Evolutionary conservation across 768 basidiomycete genomes (phyloP).

Genomic region (Trametopsis cervina): DNA sequence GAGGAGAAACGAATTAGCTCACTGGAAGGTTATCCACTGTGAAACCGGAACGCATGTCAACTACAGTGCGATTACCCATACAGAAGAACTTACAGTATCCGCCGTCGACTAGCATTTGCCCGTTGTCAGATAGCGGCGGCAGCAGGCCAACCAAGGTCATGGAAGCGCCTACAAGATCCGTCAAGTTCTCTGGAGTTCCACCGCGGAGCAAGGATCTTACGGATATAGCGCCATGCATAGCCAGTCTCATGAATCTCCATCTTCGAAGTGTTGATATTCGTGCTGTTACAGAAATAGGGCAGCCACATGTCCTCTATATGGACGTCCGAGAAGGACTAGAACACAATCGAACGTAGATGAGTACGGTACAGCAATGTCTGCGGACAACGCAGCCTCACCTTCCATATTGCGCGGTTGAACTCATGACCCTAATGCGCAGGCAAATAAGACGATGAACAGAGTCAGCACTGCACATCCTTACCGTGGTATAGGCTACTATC

Average conservation of each 20-base stretch:
- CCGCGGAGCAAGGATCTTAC: constrained; percentile 29
- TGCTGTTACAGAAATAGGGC: constrained; percentile 96
- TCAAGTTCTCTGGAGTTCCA: neutral
- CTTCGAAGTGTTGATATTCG: constrained; percentile 90
- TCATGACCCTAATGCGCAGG: constrained; percentile 67
- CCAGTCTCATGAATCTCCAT: constrained; percentile 99
- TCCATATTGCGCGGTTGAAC: constrained; percentile 92
- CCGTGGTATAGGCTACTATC: constrained; percentile 88
- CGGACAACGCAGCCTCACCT: constrained; percentile 37
- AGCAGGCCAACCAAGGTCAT: constrained; percentile 96
- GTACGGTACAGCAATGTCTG: neutral
- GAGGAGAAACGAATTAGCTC: constrained; percentile 3
- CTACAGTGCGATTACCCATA: neutral
- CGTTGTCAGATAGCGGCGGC: constrained; percentile 92
- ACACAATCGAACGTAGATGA: constrained; percentile 4
- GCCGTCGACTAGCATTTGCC: constrained; percentile 86
- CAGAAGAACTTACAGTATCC: constrained; percentile 59
- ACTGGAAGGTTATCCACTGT: constrained; percentile 14
- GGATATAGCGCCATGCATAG: constrained; percentile 96
- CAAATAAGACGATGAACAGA: constrained; percentile 1
- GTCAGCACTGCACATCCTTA: constrained; percentile 20
- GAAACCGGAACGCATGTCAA: neutral
- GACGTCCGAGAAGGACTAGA: constrained; percentile 82
- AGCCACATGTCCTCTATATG: constrained; percentile 99
- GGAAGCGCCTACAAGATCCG: constrained; percentile 61